phyloP scores from a whole-genome alignment of 2,329 filamentous ascomycete species.

The Trichoderma sp. region DNA sequence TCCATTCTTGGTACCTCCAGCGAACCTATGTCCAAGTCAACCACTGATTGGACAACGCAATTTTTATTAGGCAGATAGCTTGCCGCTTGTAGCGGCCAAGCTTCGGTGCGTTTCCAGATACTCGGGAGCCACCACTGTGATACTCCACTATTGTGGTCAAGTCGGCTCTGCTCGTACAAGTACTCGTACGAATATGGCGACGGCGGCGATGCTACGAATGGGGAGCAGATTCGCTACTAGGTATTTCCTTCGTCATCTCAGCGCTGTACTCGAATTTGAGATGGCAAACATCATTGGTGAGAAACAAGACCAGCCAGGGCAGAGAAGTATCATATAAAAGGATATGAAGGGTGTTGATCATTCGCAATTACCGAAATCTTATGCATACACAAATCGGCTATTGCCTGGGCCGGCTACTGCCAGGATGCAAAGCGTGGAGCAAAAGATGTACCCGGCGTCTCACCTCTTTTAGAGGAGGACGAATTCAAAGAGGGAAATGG shows the following conservation, averaged over 20 bases:
- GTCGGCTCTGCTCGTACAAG: constrained; percentile 24
- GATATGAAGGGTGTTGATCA: not conserved
- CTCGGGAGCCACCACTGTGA: constrained; percentile 34
- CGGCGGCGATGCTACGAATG: constrained; percentile 15
- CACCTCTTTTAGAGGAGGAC: not conserved
- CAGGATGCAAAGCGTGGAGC: not conserved
- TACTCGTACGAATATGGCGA: not conserved
- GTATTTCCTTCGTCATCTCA: not conserved
- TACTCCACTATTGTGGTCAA: constrained; percentile 28
- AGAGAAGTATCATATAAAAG: not conserved
- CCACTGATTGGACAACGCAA: constrained; percentile 30
- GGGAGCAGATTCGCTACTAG: not conserved
- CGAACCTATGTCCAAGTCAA: constrained; percentile 10
- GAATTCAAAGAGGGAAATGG: not conserved
- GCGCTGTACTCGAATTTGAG: not conserved
- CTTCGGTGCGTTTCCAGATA: constrained; percentile 36
- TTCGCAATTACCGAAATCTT: not conserved
- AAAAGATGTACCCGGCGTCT: not conserved
- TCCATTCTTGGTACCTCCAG: not conserved
- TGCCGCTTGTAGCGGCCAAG: constrained; percentile 29
- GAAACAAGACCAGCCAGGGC: not conserved
- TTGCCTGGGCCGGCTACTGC: not conserved
- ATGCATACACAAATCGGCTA: not conserved
- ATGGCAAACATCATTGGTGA: not conserved
- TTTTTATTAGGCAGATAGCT: constrained; percentile 25